A percentile compares a stretch with the other conserved stretches of the same genome.
phyloP scores from a whole-genome alignment of 2,329 filamentous ascomycete genomes.

The Kalaharituber pfeilii region DNA sequence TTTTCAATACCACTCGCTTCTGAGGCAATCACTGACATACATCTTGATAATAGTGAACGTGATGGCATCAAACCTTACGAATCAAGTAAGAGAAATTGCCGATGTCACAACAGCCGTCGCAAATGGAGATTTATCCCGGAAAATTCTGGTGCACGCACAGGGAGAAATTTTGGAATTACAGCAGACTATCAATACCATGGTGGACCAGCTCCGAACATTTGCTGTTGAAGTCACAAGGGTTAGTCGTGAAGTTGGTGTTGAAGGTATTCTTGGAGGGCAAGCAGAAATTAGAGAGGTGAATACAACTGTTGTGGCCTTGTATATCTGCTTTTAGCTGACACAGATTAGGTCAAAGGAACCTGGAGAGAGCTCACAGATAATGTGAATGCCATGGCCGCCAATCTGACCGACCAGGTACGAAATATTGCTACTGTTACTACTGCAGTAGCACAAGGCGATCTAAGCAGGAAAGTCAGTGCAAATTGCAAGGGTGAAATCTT shows the following conservation, averaged over 20 bases:
- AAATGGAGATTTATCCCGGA: slow-evolving; percentile 66
- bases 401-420: slow-evolving; percentile 25
- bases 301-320: neutral
- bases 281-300: slow-evolving; percentile 42
- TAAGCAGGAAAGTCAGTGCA: slow-evolving; percentile 92
- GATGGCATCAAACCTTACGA: slow-evolving; percentile 26
- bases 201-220: slow-evolving; percentile 68
- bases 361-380: slow-evolving; percentile 59
- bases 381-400: slow-evolving; percentile 26
- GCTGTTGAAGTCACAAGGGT: slow-evolving; percentile 71
- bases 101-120: slow-evolving; percentile 71
- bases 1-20: slow-evolving; percentile 2
- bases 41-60: slow-evolving; percentile 22
- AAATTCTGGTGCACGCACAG: slow-evolving; percentile 63
- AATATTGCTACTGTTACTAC: slow-evolving; percentile 42
- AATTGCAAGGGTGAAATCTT: slow-evolving; percentile 82
- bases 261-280: slow-evolving; percentile 66
- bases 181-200: slow-evolving; percentile 80
- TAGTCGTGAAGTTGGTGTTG: slow-evolving; percentile 66
- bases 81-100: slow-evolving; percentile 58
- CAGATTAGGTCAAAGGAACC: slow-evolving; percentile 51
- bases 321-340: neutral
- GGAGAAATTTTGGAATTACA: slow-evolving; percentile 71
- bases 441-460: slow-evolving; percentile 60
- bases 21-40: neutral